Percentiles rank a stretch among this genome's conserved stretches.
Evolutionary conservation across 2,329 filamentous ascomycete species (phyloP).

Genomic region (Hirsutella rhossiliensis): DNA sequence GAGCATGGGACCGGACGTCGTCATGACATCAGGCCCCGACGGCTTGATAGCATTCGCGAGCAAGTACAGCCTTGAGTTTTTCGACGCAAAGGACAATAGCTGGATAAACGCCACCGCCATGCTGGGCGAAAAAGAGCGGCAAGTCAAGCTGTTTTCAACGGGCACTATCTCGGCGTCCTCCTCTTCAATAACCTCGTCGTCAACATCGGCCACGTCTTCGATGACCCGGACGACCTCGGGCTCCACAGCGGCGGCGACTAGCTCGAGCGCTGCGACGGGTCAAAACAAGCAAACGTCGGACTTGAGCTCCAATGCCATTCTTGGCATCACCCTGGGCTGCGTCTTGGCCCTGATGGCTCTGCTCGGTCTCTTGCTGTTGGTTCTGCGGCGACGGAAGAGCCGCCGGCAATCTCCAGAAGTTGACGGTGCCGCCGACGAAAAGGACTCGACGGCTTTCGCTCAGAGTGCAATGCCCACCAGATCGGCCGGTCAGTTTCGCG

Average conservation of each 20-base stretch:
- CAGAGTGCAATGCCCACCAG: slow-evolving; percentile 26
- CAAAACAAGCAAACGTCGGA: slow-evolving; percentile 15
- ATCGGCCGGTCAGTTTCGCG: slow-evolving; percentile 27
- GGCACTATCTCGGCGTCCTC: slow-evolving; percentile 6
- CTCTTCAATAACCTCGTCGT: slow-evolving; percentile 15
- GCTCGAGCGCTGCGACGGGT: background rate
- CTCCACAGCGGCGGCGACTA: slow-evolving; percentile 3
- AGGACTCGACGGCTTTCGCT: slow-evolving; percentile 37
- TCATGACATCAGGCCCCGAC: slow-evolving; percentile 53
- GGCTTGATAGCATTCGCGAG: slow-evolving; percentile 70
- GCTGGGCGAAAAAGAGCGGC: slow-evolving; percentile 38
- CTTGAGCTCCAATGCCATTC: slow-evolving; percentile 42
- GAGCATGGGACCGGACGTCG: slow-evolving; percentile 52
- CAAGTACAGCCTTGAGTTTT: slow-evolving; percentile 57
- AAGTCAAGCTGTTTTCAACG: slow-evolving; percentile 16
- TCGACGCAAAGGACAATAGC: slow-evolving; percentile 60
- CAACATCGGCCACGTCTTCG: slow-evolving; percentile 8
- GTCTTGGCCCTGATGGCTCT: slow-evolving; percentile 62
- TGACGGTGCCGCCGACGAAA: slow-evolving; percentile 43
- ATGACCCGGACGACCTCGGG: slow-evolving; percentile 11
- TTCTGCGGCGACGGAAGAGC: slow-evolving; percentile 37
- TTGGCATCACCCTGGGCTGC: slow-evolving; percentile 75
- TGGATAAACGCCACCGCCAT: slow-evolving; percentile 64
- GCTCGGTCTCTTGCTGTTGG: slow-evolving; percentile 59
- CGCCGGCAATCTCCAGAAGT: slow-evolving; percentile 37